Conservation (phyloP, 1,139 yeast genomes). For the Suhomyces terraborum region DNA sequence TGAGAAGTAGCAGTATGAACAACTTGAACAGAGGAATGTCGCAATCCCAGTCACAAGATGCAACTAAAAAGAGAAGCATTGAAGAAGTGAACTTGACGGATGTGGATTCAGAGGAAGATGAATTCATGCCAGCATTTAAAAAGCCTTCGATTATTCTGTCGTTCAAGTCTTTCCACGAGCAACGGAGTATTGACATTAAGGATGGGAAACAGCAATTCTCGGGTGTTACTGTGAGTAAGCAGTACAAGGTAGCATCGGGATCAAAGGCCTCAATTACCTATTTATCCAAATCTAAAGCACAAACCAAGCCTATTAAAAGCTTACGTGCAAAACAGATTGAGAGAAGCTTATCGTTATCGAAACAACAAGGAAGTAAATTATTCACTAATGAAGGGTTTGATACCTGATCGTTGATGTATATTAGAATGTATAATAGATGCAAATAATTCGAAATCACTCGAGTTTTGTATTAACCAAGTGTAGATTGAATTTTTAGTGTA, state of each 20-base stretch:
- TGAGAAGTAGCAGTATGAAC: constrained; percentile 51
- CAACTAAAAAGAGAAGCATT: constrained; percentile 11
- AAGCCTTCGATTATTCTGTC: constrained; percentile 53
- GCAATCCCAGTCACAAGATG: constrained; percentile 21
- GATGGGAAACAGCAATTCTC: constrained; percentile 44
- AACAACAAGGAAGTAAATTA: constrained; percentile 20
- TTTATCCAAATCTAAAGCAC: constrained; percentile 39
- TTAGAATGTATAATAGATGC: constrained; percentile 11
- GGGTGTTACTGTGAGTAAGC: constrained; percentile 59
- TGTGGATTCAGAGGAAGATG: constrained; percentile 37
- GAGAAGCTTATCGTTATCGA: constrained; percentile 26
- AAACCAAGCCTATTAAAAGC: constrained; percentile 26
- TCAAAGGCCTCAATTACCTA: constrained; percentile 62
- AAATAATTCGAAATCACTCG: constrained; percentile 5
- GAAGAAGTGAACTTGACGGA: constrained; percentile 15
- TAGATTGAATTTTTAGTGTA: not conserved
- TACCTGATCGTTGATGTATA: constrained; percentile 9
- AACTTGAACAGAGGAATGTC: constrained; percentile 29
- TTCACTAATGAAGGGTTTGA: constrained; percentile 29
- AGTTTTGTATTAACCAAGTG: constrained; percentile 5
- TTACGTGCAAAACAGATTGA: constrained; percentile 34
- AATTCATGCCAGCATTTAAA: constrained; percentile 40
- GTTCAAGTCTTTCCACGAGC: constrained; percentile 42
- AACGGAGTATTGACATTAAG: constrained; percentile 37
- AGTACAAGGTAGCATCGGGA: constrained; percentile 58